Base-by-base conservation (phyloP, 2,329 filamentous ascomycete genomes). In the Fusarium sp. region DNA sequence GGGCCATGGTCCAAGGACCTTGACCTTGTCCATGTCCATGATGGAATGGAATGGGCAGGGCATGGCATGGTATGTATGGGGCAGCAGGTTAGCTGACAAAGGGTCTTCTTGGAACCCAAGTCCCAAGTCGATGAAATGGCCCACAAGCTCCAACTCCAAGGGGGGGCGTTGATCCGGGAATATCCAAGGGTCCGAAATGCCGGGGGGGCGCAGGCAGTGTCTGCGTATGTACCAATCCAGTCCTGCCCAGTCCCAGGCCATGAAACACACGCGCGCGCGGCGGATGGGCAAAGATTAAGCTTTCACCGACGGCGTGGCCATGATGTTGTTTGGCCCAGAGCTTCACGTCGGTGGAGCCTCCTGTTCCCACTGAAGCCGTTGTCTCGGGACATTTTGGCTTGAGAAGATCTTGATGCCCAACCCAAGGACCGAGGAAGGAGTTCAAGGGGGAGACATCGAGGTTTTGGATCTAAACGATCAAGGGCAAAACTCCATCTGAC, bases 321-420 rank as follows among this genome's bases (percentile, higher is more conserved):
- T 37, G 32, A 25, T 27, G 54, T 60, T 52, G 54, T 41, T 61
- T 66, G 64, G 54, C 25, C 25, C 37, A 50, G 43, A 16, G 25
- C 37, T 52, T 41, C 48, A 25, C n/a, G 16, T 8, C 14, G 6
- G 45, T 65, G 63, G 52, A 65, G 63, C 23, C 30, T 41, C 7
- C 16, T 45, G 54, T 59, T 72, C 32, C 71, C 64, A 63, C 68
- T 43, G 34, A n/a, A 71, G 64, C 70, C 64, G 39, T 34, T 64
- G 30, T 43, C 34, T 72, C 65, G 68, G 72, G 71, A 57, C 37
- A 37, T 56, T 34, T 30, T n/a, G 30, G 30, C 39, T 65, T 57
- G 64, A 61, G 64, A 57, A 25, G 35, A 72, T 73, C 68, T 74
- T 74, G 72, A 75, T 73, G 72, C 72, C 72, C 62, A 61, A 70